Conservation (phyloP, 352 stramenopile species). For the Phytophthora foliorum region DNA sequence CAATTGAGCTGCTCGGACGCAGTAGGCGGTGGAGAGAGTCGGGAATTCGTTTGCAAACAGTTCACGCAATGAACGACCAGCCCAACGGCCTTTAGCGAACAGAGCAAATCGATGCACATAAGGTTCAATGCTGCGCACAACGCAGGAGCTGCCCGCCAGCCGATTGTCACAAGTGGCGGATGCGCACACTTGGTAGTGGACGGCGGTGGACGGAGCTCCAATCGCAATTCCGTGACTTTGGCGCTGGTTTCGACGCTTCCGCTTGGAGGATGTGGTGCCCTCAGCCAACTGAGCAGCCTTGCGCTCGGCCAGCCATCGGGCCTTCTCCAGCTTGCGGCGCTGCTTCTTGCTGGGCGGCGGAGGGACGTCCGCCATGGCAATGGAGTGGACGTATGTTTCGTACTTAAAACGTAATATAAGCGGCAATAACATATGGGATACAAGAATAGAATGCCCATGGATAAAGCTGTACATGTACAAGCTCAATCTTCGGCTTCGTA, state of each 20-base stretch:
- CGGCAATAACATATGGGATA: no score
- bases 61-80: constrained; percentile 82
- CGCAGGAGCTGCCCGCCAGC: constrained; percentile 33
- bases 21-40: constrained; percentile 54
- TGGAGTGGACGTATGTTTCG: no score
- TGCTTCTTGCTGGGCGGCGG: constrained; percentile 55
- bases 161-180: constrained; percentile 44
- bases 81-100: constrained; percentile 93
- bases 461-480: no score
- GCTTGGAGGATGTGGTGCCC: constrained; percentile 19
- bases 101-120: constrained; percentile 94
- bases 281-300: constrained; percentile 39
- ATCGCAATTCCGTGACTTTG: constrained; percentile 21
- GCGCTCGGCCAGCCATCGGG: constrained; percentile 45
- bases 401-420: no score
- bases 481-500: no score
- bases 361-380: constrained; percentile 25
- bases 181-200: constrained; percentile 38
- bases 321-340: constrained; percentile 55
- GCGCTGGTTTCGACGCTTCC: constrained; percentile 60
- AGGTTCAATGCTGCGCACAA: constrained; percentile 70
- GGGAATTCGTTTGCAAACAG: constrained; percentile 80
- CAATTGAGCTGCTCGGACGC: constrained; percentile 73
- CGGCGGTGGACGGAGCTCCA: constrained; percentile 16
- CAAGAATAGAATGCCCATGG: no score